These are phyloP conservation scores for Cryphonectria carpinicola DNA, from an alignment of 2,329 filamentous ascomycete species.

Conservation along the genomic window DNA sequence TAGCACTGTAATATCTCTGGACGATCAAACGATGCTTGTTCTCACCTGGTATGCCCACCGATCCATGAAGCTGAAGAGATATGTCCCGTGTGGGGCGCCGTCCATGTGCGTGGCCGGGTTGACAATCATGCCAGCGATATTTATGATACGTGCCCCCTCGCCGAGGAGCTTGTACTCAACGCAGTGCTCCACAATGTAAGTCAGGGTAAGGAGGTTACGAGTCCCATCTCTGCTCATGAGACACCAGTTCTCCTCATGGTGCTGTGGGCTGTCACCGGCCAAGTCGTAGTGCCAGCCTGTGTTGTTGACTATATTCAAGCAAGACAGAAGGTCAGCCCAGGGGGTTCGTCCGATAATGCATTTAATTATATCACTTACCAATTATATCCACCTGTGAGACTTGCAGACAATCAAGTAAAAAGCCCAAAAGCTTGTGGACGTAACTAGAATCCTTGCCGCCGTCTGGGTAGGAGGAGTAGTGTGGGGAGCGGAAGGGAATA, in stretches of 20 bases:
- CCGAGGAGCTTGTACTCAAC: neutral
- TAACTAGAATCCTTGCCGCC: neutral
- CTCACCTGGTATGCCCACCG: neutral
- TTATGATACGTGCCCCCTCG: neutral
- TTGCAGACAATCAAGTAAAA: neutral
- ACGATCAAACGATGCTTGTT: neutral
- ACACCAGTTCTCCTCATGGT: neutral
- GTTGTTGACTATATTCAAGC: conserved; percentile 5
- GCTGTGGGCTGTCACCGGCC: neutral
- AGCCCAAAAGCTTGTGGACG: neutral
- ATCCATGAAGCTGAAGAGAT: neutral
- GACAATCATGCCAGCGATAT: conserved; percentile 10
- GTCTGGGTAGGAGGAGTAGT: neutral
- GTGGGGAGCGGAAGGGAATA: conserved; percentile 4
- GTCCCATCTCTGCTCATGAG: conserved; percentile 6
- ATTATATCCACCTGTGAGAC: neutral
- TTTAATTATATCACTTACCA: neutral
- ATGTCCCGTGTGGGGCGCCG: neutral
- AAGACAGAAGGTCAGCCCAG: neutral
- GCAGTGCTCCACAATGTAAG: neutral
- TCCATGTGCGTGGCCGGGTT: neutral
- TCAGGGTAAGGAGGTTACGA: conserved; percentile 9
- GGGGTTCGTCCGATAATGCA: neutral
- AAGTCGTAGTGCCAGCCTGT: conserved; percentile 1
- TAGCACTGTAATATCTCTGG: neutral